phyloP scores from a whole-genome alignment of 805 yeast genomes.

The Suhomyces xylopsoci region DNA sequence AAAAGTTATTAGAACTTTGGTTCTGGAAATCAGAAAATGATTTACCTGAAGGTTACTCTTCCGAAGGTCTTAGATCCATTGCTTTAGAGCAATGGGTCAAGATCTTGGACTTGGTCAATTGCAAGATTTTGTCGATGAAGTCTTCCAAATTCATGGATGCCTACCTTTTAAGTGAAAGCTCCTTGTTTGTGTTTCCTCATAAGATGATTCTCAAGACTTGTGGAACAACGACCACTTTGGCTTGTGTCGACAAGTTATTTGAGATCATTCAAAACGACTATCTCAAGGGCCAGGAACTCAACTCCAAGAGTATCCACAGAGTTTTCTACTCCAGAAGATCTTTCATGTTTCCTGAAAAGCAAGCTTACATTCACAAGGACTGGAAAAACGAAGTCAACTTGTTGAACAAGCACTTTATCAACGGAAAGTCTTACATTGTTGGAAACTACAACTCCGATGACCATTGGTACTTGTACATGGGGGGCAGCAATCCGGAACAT shows the following conservation, averaged over 20 bases:
- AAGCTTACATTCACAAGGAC: conserved; percentile 72
- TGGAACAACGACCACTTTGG: conserved; percentile 90
- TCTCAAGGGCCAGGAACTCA: conserved; percentile 23
- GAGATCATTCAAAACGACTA: conserved; percentile 30
- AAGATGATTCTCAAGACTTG: conserved; percentile 88
- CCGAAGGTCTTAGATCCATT: conserved; percentile 58
- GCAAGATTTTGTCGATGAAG: conserved; percentile 82
- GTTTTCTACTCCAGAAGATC: conserved; percentile 88
- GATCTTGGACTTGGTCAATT: conserved; percentile 76
- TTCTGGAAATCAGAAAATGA: conserved; percentile 52
- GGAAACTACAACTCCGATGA: conserved; percentile 73
- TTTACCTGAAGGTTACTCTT: conserved; percentile 34
- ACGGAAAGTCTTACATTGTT: conserved; percentile 66
- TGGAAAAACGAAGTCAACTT: conserved; percentile 80
- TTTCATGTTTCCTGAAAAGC: conserved; percentile 89
- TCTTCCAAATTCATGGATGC: conserved; percentile 70
- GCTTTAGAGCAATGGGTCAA: conserved; percentile 66
- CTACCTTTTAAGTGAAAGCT: conserved; percentile 82
- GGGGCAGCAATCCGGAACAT: conserved; percentile 33
- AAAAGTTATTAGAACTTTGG: conserved; percentile 89
- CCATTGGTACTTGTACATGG: conserved; percentile 87
- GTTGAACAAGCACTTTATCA: conserved; percentile 61
- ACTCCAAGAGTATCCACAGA: conserved; percentile 47
- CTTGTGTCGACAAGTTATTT: conserved; percentile 67
- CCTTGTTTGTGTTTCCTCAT: conserved; percentile 84